Conservation (phyloP, 257 asterid genomes). For the Mitragyna speciosa region DNA sequence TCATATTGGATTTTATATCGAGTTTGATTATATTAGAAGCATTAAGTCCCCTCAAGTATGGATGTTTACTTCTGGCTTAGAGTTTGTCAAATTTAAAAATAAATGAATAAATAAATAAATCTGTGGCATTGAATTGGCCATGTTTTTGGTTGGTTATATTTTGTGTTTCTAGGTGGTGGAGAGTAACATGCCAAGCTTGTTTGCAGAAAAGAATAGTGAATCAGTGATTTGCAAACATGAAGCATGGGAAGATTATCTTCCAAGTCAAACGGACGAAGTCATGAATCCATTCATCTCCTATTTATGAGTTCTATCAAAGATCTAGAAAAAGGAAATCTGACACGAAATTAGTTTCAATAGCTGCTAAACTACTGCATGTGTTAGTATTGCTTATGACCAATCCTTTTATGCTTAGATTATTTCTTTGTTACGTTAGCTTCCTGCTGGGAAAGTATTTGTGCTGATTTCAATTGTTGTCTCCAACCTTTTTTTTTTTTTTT, state of each 20-base stretch:
- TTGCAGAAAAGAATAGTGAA: neutral
- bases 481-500: too few species aligned
- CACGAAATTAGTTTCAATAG: neutral
- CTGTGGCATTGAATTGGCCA: too few species aligned
- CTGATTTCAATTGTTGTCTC: too few species aligned
- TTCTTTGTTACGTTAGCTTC: too few species aligned
- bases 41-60: neutral
- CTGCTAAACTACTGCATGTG: neutral
- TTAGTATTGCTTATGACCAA: neutral
- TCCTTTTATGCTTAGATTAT: too few species aligned
- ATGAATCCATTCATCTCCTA: neutral
- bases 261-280: neutral
- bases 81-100: too few species aligned
- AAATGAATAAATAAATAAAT: too few species aligned
- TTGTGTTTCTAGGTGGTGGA: neutral
- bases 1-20: neutral
- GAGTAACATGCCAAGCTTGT: neutral
- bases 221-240: too few species aligned
- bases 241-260: neutral
- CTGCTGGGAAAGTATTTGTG: too few species aligned
- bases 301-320: neutral
- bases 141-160: neutral
- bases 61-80: neutral
- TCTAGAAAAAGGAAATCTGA: too few species aligned
- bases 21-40: neutral